Evolutionary conservation across 768 basidiomycete genomes (phyloP).

Genomic region (Trametes cinnabarina): DNA sequence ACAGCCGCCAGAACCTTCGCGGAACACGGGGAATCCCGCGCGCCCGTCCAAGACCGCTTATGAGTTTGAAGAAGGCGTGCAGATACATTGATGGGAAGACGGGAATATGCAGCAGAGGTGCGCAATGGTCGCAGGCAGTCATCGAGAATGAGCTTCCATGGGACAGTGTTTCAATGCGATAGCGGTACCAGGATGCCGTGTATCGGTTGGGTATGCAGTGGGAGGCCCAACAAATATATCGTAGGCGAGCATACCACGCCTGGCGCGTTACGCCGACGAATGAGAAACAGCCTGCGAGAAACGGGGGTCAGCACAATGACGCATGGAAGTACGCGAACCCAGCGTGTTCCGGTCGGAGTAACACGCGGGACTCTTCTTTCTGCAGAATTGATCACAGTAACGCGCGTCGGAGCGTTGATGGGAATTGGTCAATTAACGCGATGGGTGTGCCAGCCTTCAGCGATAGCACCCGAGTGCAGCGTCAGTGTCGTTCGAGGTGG

Average conservation of each 20-base stretch:
- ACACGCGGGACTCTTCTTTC: constrained; percentile 1
- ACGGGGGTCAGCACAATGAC: not conserved
- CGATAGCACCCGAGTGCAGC: not conserved
- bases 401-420: constrained; percentile 12
- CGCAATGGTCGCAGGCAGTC: not conserved
- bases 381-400: not conserved
- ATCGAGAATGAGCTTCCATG: not conserved
- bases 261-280: not conserved
- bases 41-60: not conserved
- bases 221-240: not conserved
- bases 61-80: not conserved
- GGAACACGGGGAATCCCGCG: not conserved
- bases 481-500: no score
- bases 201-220: not conserved
- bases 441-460: not conserved
- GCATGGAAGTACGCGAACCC: not conserved
- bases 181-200: not conserved
- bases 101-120: not conserved
- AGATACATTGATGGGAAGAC: not conserved
- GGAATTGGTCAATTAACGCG: no score
- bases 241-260: not conserved
- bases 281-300: not conserved
- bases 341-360: not conserved
- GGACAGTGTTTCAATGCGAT: not conserved
- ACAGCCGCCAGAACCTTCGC: constrained; percentile 5